Evolutionary conservation across 208 protist genomes (phyloP).

Genomic region (Leishmania tropica): DNA sequence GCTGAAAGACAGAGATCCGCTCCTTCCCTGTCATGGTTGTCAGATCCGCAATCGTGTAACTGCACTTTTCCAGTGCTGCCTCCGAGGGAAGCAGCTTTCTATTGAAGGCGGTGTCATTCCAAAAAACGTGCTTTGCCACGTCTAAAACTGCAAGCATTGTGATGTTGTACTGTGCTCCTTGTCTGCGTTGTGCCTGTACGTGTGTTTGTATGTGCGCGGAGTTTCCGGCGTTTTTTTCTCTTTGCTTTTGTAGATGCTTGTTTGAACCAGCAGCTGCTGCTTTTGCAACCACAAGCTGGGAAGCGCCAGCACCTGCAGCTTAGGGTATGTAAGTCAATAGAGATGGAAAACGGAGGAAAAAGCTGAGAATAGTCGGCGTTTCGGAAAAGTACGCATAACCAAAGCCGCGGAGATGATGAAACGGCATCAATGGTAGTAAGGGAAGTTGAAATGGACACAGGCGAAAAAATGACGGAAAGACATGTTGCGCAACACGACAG

Average conservation of each 20-base stretch:
- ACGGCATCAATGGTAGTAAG: not conserved
- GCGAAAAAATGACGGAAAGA: not conserved
- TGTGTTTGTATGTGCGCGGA: not conserved
- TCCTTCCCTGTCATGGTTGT: constrained; percentile 77
- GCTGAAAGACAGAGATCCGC: constrained; percentile 61
- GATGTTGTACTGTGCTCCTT: not conserved
- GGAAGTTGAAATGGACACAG: not conserved
- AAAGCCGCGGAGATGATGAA: not conserved
- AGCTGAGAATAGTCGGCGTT: not conserved
- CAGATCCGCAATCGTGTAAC: constrained; percentile 61
- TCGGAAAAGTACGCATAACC: too few species aligned
- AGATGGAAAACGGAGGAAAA: not conserved
- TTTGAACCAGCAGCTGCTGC: not conserved
- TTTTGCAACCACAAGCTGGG: not conserved
- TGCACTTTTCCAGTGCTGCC: constrained; percentile 59
- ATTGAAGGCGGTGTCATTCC: constrained; percentile 73
- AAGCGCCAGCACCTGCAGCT: not conserved
- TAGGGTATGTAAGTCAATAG: not conserved
- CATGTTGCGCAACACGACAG: not conserved
- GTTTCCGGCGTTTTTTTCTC: not conserved
- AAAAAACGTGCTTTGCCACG: constrained; percentile 80
- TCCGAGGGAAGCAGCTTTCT: constrained; percentile 66
- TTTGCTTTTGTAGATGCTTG: not conserved
- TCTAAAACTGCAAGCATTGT: constrained; percentile 75
- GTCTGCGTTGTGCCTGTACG: not conserved